These are phyloP conservation scores for Dactylis glomerata DNA, from an alignment of 176 grass and related monocot genomes.

Conservation along the genomic window DNA sequence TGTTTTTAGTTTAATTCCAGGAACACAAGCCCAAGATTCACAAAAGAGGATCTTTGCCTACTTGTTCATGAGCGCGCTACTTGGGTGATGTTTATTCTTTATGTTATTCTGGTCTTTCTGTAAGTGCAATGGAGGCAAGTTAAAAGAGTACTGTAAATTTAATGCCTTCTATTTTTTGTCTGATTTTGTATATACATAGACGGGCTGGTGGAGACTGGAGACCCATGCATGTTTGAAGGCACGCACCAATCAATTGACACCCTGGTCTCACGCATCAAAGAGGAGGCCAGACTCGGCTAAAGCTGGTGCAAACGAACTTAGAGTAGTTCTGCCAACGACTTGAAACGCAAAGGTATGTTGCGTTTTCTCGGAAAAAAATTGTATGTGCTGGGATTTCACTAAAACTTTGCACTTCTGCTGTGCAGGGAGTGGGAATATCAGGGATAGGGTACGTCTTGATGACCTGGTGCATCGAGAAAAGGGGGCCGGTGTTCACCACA, in stretches of 20 bases:
- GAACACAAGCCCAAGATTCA: constrained; percentile 60
- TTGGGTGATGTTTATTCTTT: constrained; percentile 40
- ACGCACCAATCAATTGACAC: too few species aligned
- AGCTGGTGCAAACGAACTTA: too few species aligned
- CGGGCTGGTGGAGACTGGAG: too few species aligned
- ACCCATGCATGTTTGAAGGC: too few species aligned
- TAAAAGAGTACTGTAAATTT: neutral
- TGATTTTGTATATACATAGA: too few species aligned
- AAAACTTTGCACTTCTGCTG: neutral
- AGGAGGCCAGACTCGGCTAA: too few species aligned
- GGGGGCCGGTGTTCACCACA: constrained; percentile 62
- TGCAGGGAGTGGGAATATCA: constrained; percentile 57
- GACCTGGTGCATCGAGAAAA: constrained; percentile 75
- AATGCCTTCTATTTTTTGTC: neutral
- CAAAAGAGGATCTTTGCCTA: constrained; percentile 61
- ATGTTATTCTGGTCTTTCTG: neutral
- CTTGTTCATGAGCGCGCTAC: constrained; percentile 49
- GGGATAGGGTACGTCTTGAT: constrained; percentile 51
- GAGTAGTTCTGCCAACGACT: too few species aligned
- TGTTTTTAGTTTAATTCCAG: constrained; percentile 30
- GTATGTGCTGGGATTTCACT: neutral
- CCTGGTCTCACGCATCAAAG: too few species aligned
- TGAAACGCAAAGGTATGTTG: too few species aligned
- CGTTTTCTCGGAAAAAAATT: too few species aligned
- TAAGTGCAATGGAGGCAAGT: neutral